Percentiles rank a stretch among this genome's conserved stretches.
These are phyloP conservation scores for Cenchrus americanus DNA, from an alignment of 176 grass and related monocot genomes.

Conservation along the genomic window DNA sequence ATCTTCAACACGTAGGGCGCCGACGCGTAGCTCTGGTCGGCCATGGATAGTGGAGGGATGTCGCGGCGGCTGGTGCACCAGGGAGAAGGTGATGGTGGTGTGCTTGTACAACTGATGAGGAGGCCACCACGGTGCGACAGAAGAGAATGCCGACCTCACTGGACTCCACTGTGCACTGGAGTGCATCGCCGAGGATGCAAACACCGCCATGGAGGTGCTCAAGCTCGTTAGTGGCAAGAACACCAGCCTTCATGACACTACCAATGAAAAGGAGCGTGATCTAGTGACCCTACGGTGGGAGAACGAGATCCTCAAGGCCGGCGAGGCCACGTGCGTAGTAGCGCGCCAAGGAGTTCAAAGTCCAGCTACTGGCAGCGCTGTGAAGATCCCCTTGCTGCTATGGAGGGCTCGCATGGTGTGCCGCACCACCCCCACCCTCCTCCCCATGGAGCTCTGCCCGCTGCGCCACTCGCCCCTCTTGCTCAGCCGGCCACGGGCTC, in stretches of 20 bases:
- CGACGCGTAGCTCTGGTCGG: conserved; percentile 51
- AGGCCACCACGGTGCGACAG: conserved; percentile 31
- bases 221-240: conserved; percentile 53
- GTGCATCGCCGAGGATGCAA: conserved; percentile 58
- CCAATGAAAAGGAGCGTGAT: conserved; percentile 47
- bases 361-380: conserved; percentile 53
- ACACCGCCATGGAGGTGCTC: conserved; percentile 52
- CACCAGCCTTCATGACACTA: conserved; percentile 46
- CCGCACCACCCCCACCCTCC: too few species aligned
- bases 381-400: too few species aligned
- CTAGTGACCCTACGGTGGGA: conserved; percentile 59
- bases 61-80: conserved; percentile 57
- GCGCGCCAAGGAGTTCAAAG: conserved; percentile 62
- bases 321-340: conserved; percentile 66
- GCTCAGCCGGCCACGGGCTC: too few species aligned
- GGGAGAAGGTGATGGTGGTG: conserved; percentile 75
- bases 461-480: too few species aligned
- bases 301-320: conserved; percentile 59
- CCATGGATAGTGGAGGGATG: conserved; percentile 62
- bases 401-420: too few species aligned
- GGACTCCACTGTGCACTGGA: conserved; percentile 63
- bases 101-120: conserved; percentile 62
- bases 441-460: too few species aligned
- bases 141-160: conserved; percentile 49
- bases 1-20: conserved; percentile 39